Evolutionary conservation across 345 rosid genomes (phyloP), one percentile per base, ranked within the genome.

Genomic region (Hypericum perforatum): DNA sequence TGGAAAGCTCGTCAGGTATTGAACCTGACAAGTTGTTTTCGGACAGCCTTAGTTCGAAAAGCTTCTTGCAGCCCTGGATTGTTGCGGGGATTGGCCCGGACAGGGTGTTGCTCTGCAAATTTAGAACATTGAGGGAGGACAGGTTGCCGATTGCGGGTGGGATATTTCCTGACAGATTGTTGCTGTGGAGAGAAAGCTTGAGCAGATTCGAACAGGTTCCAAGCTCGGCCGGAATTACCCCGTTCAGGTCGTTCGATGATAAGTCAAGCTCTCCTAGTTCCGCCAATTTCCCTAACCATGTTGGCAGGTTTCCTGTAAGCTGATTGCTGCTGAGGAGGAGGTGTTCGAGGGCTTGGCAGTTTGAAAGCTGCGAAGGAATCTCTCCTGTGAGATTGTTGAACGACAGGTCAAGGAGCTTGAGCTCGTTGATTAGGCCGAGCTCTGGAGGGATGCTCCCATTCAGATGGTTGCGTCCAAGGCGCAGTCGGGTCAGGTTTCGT

Each of bases 251-350:
- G 58, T 91, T 91, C 60, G 73, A 82, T 14, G 90, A 82, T 42
- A 91, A 80, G 64, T 86, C 81, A 0, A 90, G 82, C 63, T 90
- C 97, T 9, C 97, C 97, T 3, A 86, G 71, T 44, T 77, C 69
- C 37, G 64, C 65, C 53, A 86, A 66, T 38, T 63, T 66, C 16
- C 96, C 97, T 45, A 90, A 61, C 97, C 94, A 90, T 46, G 72
- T 16, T 37, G 97, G 97, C 65, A 86, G 49, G 10, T 11, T 9
- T 13, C 96, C 91, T 2, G 76, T 63, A 40, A 86, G 65, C 41
- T 63, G 78, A 70, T 90, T 90, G 50, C 67, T 54, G 66, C 62
- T 76, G 8, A 90, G 80, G 12, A 86, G 81, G 69, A 90, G 74
- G 53, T 80, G 89, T 51, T 76, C 75, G 41, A 90, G 74, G 46